Conservation (phyloP, 495 filamentous ascomycete genomes). For the Parathielavia appendiculata region DNA sequence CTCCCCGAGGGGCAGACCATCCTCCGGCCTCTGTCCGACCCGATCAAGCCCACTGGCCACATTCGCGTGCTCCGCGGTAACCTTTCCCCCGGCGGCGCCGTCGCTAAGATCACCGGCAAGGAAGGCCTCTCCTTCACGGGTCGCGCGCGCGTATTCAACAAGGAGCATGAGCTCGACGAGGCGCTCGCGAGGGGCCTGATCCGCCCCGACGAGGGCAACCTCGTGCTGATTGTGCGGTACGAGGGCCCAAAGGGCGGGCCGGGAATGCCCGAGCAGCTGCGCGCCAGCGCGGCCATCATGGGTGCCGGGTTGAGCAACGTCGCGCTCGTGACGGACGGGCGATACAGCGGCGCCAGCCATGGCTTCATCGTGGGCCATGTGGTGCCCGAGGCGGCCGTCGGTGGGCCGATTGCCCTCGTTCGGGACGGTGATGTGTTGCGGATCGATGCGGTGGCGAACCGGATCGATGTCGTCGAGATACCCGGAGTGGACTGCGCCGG, state of each 20-base stretch:
- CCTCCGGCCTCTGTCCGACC: slow-evolving; percentile 73
- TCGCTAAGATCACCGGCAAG: slow-evolving; percentile 97
- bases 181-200: slow-evolving; percentile 68
- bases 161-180: slow-evolving; percentile 71
- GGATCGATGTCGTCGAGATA: slow-evolving; percentile 59
- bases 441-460: slow-evolving; percentile 78
- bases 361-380: slow-evolving; percentile 97
- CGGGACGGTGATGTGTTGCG: slow-evolving; percentile 76
- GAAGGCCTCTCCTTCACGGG: slow-evolving; percentile 82
- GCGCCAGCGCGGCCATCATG: slow-evolving; percentile 85
- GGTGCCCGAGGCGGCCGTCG: slow-evolving; percentile 80
- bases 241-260: slow-evolving; percentile 94
- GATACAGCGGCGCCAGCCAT: slow-evolving; percentile 86
- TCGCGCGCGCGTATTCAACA: slow-evolving; percentile 83
- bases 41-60: slow-evolving; percentile 86
- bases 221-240: slow-evolving; percentile 91
- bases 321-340: slow-evolving; percentile 87
- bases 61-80: slow-evolving; percentile 87
- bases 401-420: slow-evolving; percentile 78
- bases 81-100: slow-evolving; percentile 83
- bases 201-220: slow-evolving; percentile 60
- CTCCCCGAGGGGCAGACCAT: slow-evolving; percentile 77
- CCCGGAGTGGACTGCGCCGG: slow-evolving; percentile 10
- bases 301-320: slow-evolving; percentile 85
- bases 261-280: slow-evolving; percentile 97